Base-by-base conservation (phyloP, 805 yeast genomes). In the Candida nitratophila region DNA sequence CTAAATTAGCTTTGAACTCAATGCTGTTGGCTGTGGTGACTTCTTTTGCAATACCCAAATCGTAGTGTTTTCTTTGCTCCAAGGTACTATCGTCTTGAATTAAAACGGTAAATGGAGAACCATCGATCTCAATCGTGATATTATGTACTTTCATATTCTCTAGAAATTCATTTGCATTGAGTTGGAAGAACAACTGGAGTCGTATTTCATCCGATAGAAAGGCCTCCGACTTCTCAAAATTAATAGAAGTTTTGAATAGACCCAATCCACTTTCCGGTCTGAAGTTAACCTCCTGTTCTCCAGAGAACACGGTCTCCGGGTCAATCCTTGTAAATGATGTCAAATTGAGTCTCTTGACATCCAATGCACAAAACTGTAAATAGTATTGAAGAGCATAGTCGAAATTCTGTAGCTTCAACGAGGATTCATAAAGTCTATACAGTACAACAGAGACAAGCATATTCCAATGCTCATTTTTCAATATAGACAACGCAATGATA, bases 401-500 rank as follows among this genome's bases (percentile, higher is more conserved):
- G 42, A 45, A 45, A 40, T 62, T 63, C 7, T 52, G 50, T 39
- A 69, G 46, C 31, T 60, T 49, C 7, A 59, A 39, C 34, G 65
- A 70, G 44, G 78, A 73, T 24, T 57, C 51, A 16, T 70, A 55
- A 12, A 78, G 51, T 40, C 67, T 68, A 32, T 56, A 50, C 7
- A 71, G 50, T 4, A 74, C 55, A 3, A 56, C 32, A 0, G 58
- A 54, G 6, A 65, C 54, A 2, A 76, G 49, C 7, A 45, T 32
- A 9, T 45, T 46, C 81, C 82, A 77, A 4, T 55, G 49, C 35
- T 69, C 79, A 29, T 60, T 59, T 41, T 65, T 61, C 46, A 72
- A 62, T 1, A 57, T 50, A 1, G 65, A 61, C 4, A 66, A 49
- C 0, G 76, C 61, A 1, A 64, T 63, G 37, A 70, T 65, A 49